Evolutionary conservation across 2,329 filamentous ascomycete species (phyloP), one percentile per base, ranked within the genome.

Genomic region (Cladosporium oxysporum): DNA sequence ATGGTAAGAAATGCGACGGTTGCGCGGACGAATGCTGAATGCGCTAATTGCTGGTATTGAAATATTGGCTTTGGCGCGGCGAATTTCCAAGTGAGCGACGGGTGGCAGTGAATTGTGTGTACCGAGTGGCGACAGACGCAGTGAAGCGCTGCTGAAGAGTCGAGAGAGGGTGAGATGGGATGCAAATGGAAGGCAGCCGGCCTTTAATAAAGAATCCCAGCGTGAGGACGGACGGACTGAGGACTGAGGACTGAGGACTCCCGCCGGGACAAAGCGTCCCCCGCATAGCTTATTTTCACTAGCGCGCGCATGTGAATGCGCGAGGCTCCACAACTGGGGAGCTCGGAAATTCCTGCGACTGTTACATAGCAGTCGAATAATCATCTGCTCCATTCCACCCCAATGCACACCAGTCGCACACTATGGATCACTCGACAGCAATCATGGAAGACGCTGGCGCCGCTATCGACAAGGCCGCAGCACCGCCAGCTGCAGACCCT

Each of bases 401-500:
- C 67, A 63, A 72, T 71, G 71, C 65, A 57, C 66, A 55, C 50
- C n/a, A 49, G 50, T 37, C 37, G 58, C 28, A n/a, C 28, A 33
- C 59, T 57, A 76, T 76, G 74, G 75, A 76, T 61, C 75, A 75
- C 69, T 75, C 75, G 21, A 65, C 69, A 41, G 74, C 73, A 3
- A 76, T 75, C 61, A 66, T 76, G 66, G 69, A 76, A 57, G 73
- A 76, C 66, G 73, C 71, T 29, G 67, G 65, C 44, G 68, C 67
- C 44, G 62, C 63, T 29, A 67, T 71, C 37, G 71, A 72, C 49
- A 66, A 70, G 29, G 52, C 60, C 21, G 62, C 67, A 41, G 65
- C 68, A 57, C 61, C 61, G 61, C 61, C 61, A 57, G 35, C 61
- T 63, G 50, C 61, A 63, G 47, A 47, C 35, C 12, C 58, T 18